phyloP scores from a whole-genome alignment of 164 flowering plant species.

The Nelumbo lutea region DNA sequence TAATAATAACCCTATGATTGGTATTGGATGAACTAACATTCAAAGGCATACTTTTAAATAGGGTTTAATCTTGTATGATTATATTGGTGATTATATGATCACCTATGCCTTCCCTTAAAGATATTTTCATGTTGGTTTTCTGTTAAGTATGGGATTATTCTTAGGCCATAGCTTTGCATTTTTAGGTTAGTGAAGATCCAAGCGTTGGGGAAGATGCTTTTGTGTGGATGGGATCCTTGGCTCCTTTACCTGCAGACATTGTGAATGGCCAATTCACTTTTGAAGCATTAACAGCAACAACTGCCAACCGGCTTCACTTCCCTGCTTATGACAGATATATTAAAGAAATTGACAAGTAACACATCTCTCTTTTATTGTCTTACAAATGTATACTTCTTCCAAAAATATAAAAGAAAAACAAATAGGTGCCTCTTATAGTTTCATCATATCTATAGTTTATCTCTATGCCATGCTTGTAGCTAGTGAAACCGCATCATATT shows the following conservation, averaged over 20 bases:
- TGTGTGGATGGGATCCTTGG: constrained; percentile 71
- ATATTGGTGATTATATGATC: not conserved
- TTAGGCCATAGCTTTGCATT: constrained; percentile 1
- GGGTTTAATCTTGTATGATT: not conserved
- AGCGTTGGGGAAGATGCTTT: constrained; percentile 79
- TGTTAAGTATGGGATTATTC: not conserved
- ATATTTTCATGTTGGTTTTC: not conserved
- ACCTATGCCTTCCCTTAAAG: not conserved
- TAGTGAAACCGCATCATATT: no score
- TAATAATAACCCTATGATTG: not conserved
- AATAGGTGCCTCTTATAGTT: not conserved
- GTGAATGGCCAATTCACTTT: constrained; percentile 77
- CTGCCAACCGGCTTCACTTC: constrained; percentile 56
- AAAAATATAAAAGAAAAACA: not conserved
- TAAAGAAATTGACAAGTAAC: constrained; percentile 63
- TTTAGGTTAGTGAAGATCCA: constrained; percentile 57
- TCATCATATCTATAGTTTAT: not conserved
- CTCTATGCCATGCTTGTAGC: no score
- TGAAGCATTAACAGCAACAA: constrained; percentile 74
- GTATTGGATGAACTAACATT: not conserved
- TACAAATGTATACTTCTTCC: not conserved
- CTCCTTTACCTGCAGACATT: constrained; percentile 65
- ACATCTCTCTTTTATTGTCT: not conserved
- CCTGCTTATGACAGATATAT: constrained; percentile 78
- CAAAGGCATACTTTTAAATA: not conserved